phyloP scores from a whole-genome alignment of 176 grass and related monocot genomes.

The Typha latifolia region DNA sequence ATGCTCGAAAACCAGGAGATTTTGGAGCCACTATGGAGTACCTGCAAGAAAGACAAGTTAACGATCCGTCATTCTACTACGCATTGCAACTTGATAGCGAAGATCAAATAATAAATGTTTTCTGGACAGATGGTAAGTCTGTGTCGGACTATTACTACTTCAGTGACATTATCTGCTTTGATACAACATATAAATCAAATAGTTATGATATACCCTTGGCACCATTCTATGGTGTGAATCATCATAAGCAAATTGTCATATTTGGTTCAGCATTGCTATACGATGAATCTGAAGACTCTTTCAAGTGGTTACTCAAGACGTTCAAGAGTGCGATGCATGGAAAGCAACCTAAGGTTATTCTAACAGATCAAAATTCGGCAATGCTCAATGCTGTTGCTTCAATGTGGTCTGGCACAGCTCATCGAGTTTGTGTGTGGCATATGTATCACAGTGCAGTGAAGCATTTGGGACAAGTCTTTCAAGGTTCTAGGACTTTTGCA shows the following conservation, averaged over 20 bases:
- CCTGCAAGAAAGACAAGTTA: conserved; percentile 32
- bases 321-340: conserved; percentile 32
- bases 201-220: conserved; percentile 27
- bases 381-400: conserved; percentile 20
- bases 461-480: conserved; percentile 17
- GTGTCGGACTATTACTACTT: conserved; percentile 30
- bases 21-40: conserved; percentile 24
- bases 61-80: conserved; percentile 38
- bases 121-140: conserved; percentile 40
- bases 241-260: conserved; percentile 40
- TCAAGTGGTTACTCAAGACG: conserved; percentile 40
- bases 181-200: conserved; percentile 32
- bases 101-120: conserved; percentile 33
- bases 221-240: conserved; percentile 31
- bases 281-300: conserved; percentile 33
- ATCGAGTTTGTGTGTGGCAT: conserved; percentile 23
- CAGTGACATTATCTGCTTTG: conserved; percentile 38
- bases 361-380: conserved; percentile 25
- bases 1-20: conserved; percentile 16
- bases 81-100: conserved; percentile 30
- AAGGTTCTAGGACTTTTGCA: conserved; percentile 33
- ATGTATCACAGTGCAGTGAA: too few relatives aligned
- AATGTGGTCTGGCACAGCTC: conserved; percentile 16
- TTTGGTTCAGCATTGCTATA: conserved; percentile 36
- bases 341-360: conserved; percentile 24